phyloP scores from a whole-genome alignment of 257 asterid genomes.

The Catharanthus roseus region DNA sequence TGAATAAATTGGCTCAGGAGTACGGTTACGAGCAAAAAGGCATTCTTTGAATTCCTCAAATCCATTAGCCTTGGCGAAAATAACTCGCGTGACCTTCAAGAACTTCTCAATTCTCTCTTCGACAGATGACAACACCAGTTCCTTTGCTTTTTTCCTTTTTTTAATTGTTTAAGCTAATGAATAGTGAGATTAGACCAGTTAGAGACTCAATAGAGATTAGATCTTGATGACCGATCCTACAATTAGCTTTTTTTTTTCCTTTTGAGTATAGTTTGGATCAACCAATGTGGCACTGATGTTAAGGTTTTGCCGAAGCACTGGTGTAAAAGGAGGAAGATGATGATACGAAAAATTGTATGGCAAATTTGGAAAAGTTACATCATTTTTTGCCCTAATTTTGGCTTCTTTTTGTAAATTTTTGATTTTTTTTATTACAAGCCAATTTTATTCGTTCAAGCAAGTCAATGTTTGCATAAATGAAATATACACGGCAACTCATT shows the following conservation, averaged over 20 bases:
- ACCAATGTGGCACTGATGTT: neutral
- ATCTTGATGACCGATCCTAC: conserved; percentile 5
- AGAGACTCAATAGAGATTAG: conserved; percentile 1
- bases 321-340: neutral
- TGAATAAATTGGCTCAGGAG: conserved; percentile 71
- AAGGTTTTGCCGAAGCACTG: conserved; percentile 1
- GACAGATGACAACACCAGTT: conserved; percentile 11
- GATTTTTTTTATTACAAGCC: too few relatives aligned
- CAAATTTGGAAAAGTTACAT: neutral
- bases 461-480: too few relatives aligned
- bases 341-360: neutral
- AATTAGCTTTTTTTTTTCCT: neutral
- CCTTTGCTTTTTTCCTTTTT: neutral
- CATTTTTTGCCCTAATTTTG: conserved; percentile 2
- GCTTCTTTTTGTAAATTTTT: neutral
- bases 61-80: conserved; percentile 47
- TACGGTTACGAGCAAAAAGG: conserved; percentile 86
- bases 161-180: neutral
- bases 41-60: conserved; percentile 77
- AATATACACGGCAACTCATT: too few relatives aligned
- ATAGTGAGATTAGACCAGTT: neutral
- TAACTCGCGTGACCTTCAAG: conserved; percentile 34
- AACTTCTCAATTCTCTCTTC: conserved; percentile 43
- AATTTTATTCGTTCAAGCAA: too few relatives aligned
- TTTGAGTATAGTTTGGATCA: conserved; percentile 13